Evolutionary conservation across 768 basidiomycete genomes (phyloP), one percentile per base, ranked within the genome.

Genomic region (Podaxis sp.): DNA sequence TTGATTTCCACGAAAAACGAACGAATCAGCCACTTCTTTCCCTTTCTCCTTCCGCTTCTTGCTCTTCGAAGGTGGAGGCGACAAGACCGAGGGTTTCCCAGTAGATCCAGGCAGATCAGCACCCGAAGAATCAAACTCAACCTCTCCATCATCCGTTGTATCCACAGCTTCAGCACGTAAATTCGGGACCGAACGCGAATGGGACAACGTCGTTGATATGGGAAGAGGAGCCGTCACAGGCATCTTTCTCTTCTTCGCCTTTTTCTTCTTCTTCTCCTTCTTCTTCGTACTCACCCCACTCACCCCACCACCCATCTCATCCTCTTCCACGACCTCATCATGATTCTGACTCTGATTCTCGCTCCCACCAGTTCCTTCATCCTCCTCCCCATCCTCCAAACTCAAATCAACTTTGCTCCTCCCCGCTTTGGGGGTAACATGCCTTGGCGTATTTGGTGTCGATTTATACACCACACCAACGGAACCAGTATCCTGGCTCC

Each of bases 141-240:
- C 22, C 12, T 63, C 58, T 12, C 36, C 53, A 36, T 52, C 51
- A 22, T 56, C 54, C 20, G 50, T 40, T 10, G 41, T 37, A 52
- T 22, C 46, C 10, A 22, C 22, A 4, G 15, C 56, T 8, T 55
- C 61, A 8, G 33, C 41, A 6, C 48, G 51, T 7, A 66, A 26
- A 38, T 66, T 58, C 20, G 68, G 68, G 6, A 53, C 65, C 12
- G 68, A 69, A 22, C 60, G 60, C 30, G 66, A 52, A 40, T 64
- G 65, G 13, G 56, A 56, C 55, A 67, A 46, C 7, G 64, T 41
- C 38, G 50, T 22, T 22, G 57, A 44, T 49, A 20, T 7, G n/a
- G 48, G 22, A 36, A 58, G 5, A 46, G 51, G 51, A 44, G 28
- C 22, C 28, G 59, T 60, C 20, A 60, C 59, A 41, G 59, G 59